phyloP scores from a whole-genome alignment of 306 rosid species.

The Cicer arietinum region DNA sequence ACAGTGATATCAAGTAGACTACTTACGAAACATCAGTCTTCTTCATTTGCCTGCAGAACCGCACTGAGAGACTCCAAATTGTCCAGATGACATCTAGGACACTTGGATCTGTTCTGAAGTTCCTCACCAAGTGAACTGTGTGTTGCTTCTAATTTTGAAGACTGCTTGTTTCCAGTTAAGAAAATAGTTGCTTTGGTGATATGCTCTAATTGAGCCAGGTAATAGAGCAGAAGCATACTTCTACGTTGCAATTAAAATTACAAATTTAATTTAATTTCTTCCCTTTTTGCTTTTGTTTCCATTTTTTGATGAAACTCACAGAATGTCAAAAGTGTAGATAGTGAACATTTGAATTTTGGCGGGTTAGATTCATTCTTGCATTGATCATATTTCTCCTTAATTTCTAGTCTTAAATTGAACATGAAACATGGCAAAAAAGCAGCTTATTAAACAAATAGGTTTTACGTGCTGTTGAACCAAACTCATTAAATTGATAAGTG shows the following conservation, averaged over 20 bases:
- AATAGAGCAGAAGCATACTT: neutral
- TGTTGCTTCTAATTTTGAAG: conserved; percentile 62
- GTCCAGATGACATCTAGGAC: conserved; percentile 77
- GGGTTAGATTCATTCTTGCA: conserved; percentile 3
- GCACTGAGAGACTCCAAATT: conserved; percentile 63
- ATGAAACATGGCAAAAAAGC: conserved; percentile 9
- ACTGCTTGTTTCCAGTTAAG: conserved; percentile 71
- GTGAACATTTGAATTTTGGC: conserved; percentile 30
- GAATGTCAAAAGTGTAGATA: neutral
- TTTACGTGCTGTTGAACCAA: conserved; percentile 7
- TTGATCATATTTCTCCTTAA: neutral
- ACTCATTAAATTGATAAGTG: conserved; percentile 7
- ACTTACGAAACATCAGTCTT: conserved; percentile 55
- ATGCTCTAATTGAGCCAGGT: neutral
- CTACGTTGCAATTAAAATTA: neutral
- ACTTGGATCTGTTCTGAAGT: conserved; percentile 67
- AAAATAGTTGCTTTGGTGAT: conserved; percentile 35
- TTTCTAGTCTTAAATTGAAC: conserved; percentile 10
- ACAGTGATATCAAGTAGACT: conserved; percentile 24
- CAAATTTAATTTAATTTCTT: neutral
- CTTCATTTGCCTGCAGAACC: conserved; percentile 51
- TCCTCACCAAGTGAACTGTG: conserved; percentile 65
- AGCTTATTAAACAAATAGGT: neutral
- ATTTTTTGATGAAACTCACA: conserved; percentile 1
- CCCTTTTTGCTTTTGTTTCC: neutral